Base-by-base conservation (phyloP, 768 basidiomycete species). In the Tulasnella sp. region DNA sequence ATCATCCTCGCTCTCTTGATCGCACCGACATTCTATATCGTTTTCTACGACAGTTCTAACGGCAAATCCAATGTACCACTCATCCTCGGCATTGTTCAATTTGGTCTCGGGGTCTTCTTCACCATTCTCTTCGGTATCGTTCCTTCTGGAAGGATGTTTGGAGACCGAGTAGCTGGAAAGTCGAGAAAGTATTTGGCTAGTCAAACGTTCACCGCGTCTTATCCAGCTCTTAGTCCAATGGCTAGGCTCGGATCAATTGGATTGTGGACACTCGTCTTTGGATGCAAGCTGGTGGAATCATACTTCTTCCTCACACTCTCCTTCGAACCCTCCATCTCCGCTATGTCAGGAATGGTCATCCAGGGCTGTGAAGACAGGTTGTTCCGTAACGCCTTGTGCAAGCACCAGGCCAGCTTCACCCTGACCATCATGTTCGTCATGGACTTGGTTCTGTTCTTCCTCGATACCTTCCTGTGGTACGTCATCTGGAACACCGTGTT, bases 381-480 rank as follows among this genome's bases (percentile, higher is more conserved):
- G 65, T 90, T 95, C 56, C 92, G 92, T n/a, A 71, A 73, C 59
- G 72, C 71, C 5, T 75, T 99, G 13, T 99, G 93, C 68, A 69
- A 71, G 40, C 91, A 96, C 63, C 93, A 99, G 58, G 86, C 92
- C 2, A 87, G 85, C 3, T 95, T 98, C 67, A 83, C 93, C 8
- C 67, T 99, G 62, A 78, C 93, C 49, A 84, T 96, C 72, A 99
- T 96, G 93, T 96, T 91, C 64, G 70, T 95, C 70, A 96, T 96
- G 93, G 93, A 98, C 62, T 69, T 99, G 41, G 79, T 83, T 43
- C 77, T 99, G 37, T 99, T 88, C 77, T 99, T 98, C 77, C 73
- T 99, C 66, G 93, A 99, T 69, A 99, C 93, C 6, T 99, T 95
- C 83, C 69, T 99, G 27, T 99, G 93, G 93, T 98, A 92, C 63